Base-by-base conservation (phyloP, 1,284 basidiomycete species). In the Agroathelia rolfsii region DNA sequence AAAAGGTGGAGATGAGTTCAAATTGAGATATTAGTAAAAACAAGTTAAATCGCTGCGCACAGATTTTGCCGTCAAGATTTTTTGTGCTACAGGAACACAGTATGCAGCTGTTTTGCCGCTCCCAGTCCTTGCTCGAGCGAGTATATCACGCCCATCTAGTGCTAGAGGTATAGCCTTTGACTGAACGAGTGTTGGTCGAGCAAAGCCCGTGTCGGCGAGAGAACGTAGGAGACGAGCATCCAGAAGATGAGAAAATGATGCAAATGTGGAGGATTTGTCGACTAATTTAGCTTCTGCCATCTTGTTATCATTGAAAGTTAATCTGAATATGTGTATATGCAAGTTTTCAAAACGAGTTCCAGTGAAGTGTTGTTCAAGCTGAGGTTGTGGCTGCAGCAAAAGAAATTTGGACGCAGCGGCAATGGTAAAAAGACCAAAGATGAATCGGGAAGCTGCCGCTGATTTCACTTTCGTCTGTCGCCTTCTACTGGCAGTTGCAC, bases 61-160 rank as follows among this genome's bases (percentile, higher is more conserved):
- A 52, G 61, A 62, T 69, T 94, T 94, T 4, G 72, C 69, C 42
- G 70, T 75, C 32, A 98, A 51, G 19, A 98, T 79, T 53, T 89
- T 93, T 53, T 98, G 94, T 0, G 90, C 63, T 11, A 93, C 58
- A 0, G 95, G 94, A 4, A 98, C 72, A 41, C 81, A 89, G 55
- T 98, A 99, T 3, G 95, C 92, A 1, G 88, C 86, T 0, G 95
- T 99, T 66, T 99, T 99, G 28, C 95, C 95, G 38, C 86, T 92
- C 9, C 95, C 95, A 1, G 95, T 98, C 22, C 88, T 73, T 3
- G 95, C 93, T 20, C 89, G 72, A 4, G 93, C 94, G 15, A 99
- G 72, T 34, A 99, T 85, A 57, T 99, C 95, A 31, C 79, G 76
- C 42, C 84, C 80, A 54, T 93, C 86, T 17, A 99, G 71, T 0